Conservation (phyloP, 148 eudicot species). For the Rhododendron ovatum region DNA sequence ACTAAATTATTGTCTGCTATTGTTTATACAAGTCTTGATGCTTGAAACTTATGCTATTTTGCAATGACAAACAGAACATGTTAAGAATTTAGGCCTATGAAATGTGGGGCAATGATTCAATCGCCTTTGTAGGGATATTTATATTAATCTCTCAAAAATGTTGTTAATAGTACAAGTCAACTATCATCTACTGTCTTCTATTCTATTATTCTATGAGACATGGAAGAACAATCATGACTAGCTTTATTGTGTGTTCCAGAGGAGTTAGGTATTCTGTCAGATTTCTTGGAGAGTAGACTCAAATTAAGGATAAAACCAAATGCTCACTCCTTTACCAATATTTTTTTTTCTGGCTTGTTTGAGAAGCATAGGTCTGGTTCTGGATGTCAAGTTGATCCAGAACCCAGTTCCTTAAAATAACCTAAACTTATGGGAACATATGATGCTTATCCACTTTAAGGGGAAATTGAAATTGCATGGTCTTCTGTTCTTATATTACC, state of each 20-base stretch:
- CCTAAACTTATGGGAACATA: not conserved
- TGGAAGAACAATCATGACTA: not conserved
- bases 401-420: not conserved
- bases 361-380: not conserved
- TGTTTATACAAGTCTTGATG: conserved; percentile 1
- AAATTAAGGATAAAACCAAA: no score
- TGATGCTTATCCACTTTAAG: not conserved
- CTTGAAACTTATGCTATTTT: not conserved
- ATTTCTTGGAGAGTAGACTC: not conserved
- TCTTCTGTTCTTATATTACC: not conserved
- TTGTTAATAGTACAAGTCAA: not conserved
- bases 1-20: not conserved
- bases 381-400: not conserved
- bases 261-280: not conserved
- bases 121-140: not conserved
- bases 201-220: not conserved
- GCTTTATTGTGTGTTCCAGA: not conserved
- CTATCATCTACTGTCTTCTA: not conserved
- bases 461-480: not conserved
- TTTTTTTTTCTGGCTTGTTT: not conserved
- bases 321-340: not conserved
- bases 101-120: not conserved
- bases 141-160: not conserved
- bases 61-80: not conserved
- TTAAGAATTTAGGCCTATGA: not conserved